Percentiles rank a stretch among this genome's conserved stretches.
phyloP scores from a whole-genome alignment of 2,329 filamentous ascomycete genomes.

The Aschersonia sp. region DNA sequence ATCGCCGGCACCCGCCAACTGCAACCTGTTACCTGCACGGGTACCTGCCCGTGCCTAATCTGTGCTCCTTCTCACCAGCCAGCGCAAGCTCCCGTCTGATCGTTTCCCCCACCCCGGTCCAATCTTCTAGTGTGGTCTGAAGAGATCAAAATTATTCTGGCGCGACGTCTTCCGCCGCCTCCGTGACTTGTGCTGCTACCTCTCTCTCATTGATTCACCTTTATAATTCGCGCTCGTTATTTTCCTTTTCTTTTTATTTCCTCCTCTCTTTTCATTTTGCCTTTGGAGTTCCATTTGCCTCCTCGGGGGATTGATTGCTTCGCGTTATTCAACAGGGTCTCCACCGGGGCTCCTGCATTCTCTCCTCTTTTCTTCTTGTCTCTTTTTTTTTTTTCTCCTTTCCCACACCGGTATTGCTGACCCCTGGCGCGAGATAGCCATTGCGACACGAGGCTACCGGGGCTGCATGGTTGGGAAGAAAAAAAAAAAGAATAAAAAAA shows the following conservation, averaged over 20 bases:
- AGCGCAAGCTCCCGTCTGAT: not conserved
- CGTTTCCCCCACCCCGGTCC: not conserved
- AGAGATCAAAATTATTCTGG: too few relatives aligned
- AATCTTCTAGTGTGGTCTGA: not conserved
- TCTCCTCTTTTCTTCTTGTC: not conserved
- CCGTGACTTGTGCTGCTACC: too few relatives aligned
- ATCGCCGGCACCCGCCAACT: too few relatives aligned
- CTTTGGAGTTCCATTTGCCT: not conserved
- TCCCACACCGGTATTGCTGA: not conserved
- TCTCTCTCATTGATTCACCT: not conserved
- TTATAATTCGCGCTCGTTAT: not conserved
- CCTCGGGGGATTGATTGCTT: not conserved
- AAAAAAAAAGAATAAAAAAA: not conserved
- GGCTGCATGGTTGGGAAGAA: not conserved
- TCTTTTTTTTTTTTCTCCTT: not conserved
- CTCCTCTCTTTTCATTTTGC: not conserved
- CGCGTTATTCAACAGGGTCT: not conserved
- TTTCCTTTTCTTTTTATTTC: not conserved
- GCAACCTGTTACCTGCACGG: too few relatives aligned
- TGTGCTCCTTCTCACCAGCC: not conserved
- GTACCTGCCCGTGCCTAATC: too few relatives aligned
- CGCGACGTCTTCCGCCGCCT: too few relatives aligned
- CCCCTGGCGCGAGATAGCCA: slow-evolving; percentile 1
- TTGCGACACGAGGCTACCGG: slow-evolving; percentile 2
- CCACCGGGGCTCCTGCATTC: not conserved